Base-by-base conservation (phyloP, 176 grass and related monocot species). In the Cenchrus fungigraminus region DNA sequence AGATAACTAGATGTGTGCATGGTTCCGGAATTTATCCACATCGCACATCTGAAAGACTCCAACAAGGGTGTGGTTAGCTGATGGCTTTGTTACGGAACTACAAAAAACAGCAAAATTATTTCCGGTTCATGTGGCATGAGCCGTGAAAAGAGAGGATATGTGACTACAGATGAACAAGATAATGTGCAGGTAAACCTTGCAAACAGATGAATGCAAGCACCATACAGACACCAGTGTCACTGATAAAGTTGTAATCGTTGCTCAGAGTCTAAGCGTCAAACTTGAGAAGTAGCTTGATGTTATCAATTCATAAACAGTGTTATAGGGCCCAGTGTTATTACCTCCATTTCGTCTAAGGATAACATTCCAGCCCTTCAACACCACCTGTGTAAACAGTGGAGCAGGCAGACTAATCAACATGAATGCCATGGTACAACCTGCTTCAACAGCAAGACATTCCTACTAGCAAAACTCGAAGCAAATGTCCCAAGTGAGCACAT, bases 311-410 rank as follows among this genome's bases (percentile, higher is more conserved):
- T 46, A 29, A 72, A 69, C 7, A 65, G 32, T 73, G 46, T 40
- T 40, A 40, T 40, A 4, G 37, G 37, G 37, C 37, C 37, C 12
- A 65, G 32, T 73, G 46, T 6, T n/a, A 52, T 62, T 62, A 61
- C 77, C 76, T 86, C 56, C 20, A 74, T 86, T 85, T 52, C 12
- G n/a, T 44, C 43, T 79, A 55, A 73, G 53, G 56, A 65, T 31
- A 46, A 9, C 69, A 76, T 55, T 80, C 28, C 11, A 68, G 61
- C 31, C 49, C 59, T 74, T 67, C 37, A 40, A 50, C 12, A 5
- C 51, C 40, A 71, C 34, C 20, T 68, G 28, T 15, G 34, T 62
- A 53, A 14, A 20, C 54, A 22, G 34, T 9, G 9, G 25, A 84
- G n/a, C 25, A 50, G 44, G 32, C 25, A 6, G 51, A 73, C 22